Evolutionary conservation across 305 asterid genomes (phyloP).

Genomic region (Stenogyne calaminthoides): DNA sequence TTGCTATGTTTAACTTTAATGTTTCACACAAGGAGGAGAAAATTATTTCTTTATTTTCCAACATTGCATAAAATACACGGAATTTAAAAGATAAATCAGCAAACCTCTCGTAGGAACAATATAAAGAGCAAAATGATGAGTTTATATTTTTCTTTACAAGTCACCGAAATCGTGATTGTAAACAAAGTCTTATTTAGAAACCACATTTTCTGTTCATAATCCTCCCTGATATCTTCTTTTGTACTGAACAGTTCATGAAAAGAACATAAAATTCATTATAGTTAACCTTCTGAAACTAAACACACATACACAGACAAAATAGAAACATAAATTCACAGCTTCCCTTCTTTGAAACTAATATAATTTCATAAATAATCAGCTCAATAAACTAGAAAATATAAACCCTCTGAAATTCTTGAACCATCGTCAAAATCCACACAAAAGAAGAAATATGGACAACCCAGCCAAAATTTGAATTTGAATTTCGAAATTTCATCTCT

Average conservation of each 20-base stretch:
- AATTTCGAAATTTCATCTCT: no score
- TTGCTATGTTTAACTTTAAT: no score
- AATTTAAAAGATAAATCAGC: no score
- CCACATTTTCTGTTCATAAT: background rate
- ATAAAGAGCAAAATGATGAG: no score
- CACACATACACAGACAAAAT: no score
- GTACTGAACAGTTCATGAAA: background rate
- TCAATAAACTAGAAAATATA: background rate
- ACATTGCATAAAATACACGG: no score
- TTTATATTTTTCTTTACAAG: background rate
- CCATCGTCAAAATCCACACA: no score
- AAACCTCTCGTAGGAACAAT: no score
- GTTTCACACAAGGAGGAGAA: background rate
- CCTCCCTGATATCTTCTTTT: background rate
- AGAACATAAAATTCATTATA: background rate
- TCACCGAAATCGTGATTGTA: background rate
- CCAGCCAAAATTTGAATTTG: no score
- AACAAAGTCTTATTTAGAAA: background rate
- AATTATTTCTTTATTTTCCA: no score
- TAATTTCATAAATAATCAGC: background rate
- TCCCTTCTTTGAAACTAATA: background rate
- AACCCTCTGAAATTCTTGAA: no score
- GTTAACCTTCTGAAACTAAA: background rate
- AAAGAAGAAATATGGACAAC: no score
- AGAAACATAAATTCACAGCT: background rate